Conservation (phyloP, 257 asterid genomes). For the Gentiana macrophylla region DNA sequence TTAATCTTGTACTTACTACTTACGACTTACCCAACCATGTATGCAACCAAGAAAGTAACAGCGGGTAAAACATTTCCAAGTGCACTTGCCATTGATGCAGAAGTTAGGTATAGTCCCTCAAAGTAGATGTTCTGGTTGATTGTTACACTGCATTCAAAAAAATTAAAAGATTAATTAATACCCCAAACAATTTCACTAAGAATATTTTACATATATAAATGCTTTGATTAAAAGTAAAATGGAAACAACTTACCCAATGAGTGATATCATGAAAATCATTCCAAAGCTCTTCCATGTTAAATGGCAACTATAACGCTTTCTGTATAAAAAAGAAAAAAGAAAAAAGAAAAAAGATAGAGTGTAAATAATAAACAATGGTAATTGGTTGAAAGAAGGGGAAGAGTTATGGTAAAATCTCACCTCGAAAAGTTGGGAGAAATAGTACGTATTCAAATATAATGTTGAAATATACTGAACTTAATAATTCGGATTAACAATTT, state of each 20-base stretch:
- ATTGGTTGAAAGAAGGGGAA: no score
- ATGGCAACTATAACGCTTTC: conserved; percentile 9
- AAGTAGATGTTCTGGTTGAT: conserved; percentile 27
- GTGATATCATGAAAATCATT: conserved; percentile 22
- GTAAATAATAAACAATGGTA: background rate
- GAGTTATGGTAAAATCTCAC: no score
- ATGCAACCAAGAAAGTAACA: conserved; percentile 30
- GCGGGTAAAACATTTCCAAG: conserved; percentile 30
- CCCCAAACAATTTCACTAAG: background rate
- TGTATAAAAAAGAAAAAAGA: conserved; percentile 1
- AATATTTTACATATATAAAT: background rate
- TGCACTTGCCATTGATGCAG: conserved; percentile 37
- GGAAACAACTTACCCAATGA: conserved; percentile 22
- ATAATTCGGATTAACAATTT: no score
- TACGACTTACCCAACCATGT: conserved; percentile 19
- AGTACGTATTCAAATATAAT: no score
- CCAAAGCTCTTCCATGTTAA: conserved; percentile 23
- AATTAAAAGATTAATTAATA: background rate
- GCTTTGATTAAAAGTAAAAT: no score
- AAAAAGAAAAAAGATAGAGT: background rate
- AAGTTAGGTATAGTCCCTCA: conserved; percentile 30
- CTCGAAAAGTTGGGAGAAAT: no score
- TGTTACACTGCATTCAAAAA: conserved; percentile 25
- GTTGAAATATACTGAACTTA: no score
- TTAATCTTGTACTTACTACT: no score